Evolutionary conservation across 192 early-diverging fungal genomes (phyloP).

Genomic region (Backusella tuberculispora): DNA sequence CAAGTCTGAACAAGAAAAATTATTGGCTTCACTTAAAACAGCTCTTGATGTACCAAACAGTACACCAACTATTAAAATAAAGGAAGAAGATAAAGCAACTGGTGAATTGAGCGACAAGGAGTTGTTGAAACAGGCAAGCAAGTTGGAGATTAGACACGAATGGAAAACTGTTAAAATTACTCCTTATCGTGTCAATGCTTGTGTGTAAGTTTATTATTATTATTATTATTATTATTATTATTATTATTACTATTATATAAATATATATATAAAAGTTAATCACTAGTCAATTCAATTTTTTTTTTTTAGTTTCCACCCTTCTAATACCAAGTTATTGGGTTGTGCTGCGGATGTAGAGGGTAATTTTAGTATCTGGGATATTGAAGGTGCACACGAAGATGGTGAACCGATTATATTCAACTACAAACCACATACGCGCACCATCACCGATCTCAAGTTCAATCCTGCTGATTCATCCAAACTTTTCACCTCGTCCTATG

Average conservation of each 20-base stretch:
- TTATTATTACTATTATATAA: background rate
- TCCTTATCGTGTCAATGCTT: constrained; percentile 47
- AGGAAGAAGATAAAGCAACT: constrained; percentile 11
- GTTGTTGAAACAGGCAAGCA: constrained; percentile 31
- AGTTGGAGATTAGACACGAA: constrained; percentile 40
- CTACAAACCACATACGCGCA: constrained; percentile 56
- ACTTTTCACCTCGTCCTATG: constrained; percentile 60
- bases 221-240: background rate
- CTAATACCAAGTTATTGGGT: constrained; percentile 52
- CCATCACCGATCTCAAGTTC: constrained; percentile 55
- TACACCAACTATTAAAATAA: background rate
- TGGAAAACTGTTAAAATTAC: constrained; percentile 59
- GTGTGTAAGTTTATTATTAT: constrained; percentile 23
- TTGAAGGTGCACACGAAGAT: constrained; percentile 48
- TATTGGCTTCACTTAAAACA: constrained; percentile 21
- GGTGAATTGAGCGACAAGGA: constrained; percentile 9
- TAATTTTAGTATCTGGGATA: constrained; percentile 62
- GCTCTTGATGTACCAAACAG: constrained; percentile 1
- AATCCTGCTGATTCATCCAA: constrained; percentile 49
- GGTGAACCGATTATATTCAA: constrained; percentile 53
- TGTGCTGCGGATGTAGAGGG: constrained; percentile 55
- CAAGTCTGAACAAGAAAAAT: constrained; percentile 14
- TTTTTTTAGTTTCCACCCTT: constrained; percentile 57
- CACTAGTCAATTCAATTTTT: background rate
- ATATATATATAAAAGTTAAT: background rate